Evolutionary conservation across 495 filamentous ascomycete species (phyloP).

Genomic region (Aspergillus incahuasiensis): DNA sequence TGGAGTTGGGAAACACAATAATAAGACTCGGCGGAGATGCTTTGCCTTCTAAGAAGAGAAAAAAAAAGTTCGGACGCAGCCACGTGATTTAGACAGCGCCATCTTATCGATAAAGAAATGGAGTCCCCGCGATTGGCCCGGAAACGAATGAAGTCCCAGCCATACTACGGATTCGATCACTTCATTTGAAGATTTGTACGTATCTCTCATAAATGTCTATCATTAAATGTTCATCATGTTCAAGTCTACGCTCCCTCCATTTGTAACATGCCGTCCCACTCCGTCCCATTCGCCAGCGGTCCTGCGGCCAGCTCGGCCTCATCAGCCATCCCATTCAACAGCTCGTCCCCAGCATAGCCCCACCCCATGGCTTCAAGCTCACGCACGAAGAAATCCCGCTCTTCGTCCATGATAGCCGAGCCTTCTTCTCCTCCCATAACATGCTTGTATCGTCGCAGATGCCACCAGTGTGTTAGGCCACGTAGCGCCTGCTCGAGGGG

Average conservation of each 20-base stretch:
- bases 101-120: slow-evolving; percentile 32
- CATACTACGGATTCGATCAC: too few species aligned
- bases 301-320: slow-evolving; percentile 44
- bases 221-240: background rate
- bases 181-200: too few species aligned
- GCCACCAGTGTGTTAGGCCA: slow-evolving; percentile 87
- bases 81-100: slow-evolving; percentile 22
- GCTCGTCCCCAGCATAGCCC: slow-evolving; percentile 39
- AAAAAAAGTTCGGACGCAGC: slow-evolving; percentile 33
- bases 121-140: background rate
- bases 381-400: slow-evolving; percentile 82
- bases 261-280: slow-evolving; percentile 45
- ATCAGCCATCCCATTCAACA: slow-evolving; percentile 29
- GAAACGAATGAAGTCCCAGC: background rate
- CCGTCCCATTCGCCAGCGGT: slow-evolving; percentile 35
- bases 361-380: slow-evolving; percentile 83
- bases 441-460: slow-evolving; percentile 73
- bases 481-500: slow-evolving; percentile 86
- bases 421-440: slow-evolving; percentile 67
- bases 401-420: slow-evolving; percentile 59
- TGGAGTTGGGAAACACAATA: slow-evolving; percentile 16
- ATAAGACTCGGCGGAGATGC: slow-evolving; percentile 18
- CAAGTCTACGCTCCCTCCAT: slow-evolving; percentile 30
- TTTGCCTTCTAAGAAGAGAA: slow-evolving; percentile 12
- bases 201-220: too few species aligned